Evolutionary conservation across 2,329 filamentous ascomycete genomes (phyloP), one percentile per base, ranked within the genome.

Genomic region (Xylaria sp.): DNA sequence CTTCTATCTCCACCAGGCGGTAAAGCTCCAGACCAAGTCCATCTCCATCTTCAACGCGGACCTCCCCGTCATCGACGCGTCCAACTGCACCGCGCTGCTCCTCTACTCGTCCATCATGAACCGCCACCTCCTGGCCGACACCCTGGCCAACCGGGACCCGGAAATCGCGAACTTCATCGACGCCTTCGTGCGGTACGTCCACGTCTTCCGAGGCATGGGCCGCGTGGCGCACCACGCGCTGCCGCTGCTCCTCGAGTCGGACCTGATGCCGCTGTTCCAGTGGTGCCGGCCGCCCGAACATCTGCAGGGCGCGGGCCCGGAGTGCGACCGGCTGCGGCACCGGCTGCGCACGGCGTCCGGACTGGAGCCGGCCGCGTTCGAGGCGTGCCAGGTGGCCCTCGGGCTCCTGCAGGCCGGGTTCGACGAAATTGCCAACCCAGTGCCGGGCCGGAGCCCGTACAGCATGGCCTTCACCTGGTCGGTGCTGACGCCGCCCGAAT

Each of bases 61-160:
- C 11, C 17, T 46, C 56, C 6, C 60, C 39, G 39, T 51, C 45
- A 54, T 71, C 11, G 51, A 65, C 48, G 49, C 61, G 16, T 51
- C 58, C 2, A 74, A 69, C 48, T 73, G 70, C 52, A 64, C 70
- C 0, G 50, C 69, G 11, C 53, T 69, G 9, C 52, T 73, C 6
- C 64, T 74, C 22, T 75, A 73, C 54, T 67, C 72, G 1, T 63
- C 66, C 1, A 50, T 68, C 1, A 61, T 74, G 1, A 70, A 69
- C 18, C 66, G 69, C 34, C 72, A 74, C 40, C 45, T 71, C 20
- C 64, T 73, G 13, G 66, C 67, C 16, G 71, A 72, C 45, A 67
- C 69, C 2, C 54, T 74, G n/a, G 56, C 61, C 2, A 59, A 57
- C 37, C 63, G 65, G 1, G 50, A 59, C 13, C 19, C 54, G 0